Percentiles rank a stretch among this genome's conserved stretches.
These are phyloP conservation scores for Coniosporium tulheliwenetii DNA, from an alignment of 2,329 filamentous ascomycete species.

Conservation along the genomic window DNA sequence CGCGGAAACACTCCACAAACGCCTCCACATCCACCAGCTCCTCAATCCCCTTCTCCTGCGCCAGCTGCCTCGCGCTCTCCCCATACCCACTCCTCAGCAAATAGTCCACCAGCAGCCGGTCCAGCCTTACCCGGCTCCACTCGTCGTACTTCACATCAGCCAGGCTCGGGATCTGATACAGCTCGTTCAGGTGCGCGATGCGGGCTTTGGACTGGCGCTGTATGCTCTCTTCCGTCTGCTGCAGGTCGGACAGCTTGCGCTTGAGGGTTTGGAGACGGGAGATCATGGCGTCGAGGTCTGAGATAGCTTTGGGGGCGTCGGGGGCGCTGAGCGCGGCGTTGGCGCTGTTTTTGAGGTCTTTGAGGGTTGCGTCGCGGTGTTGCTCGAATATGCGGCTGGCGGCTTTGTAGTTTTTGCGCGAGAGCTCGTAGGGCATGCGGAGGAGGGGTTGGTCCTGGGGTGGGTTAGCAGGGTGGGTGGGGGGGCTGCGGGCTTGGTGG, in stretches of 20 bases:
- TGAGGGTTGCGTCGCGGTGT: slow-evolving; percentile 47
- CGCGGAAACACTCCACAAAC: slow-evolving; percentile 66
- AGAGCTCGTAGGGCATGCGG: slow-evolving; percentile 80
- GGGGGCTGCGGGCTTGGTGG: slow-evolving; percentile 15
- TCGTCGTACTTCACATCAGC: slow-evolving; percentile 87
- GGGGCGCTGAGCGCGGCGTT: slow-evolving; percentile 50
- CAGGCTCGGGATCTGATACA: slow-evolving; percentile 65
- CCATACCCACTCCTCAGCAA: slow-evolving; percentile 71
- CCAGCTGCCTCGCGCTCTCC: slow-evolving; percentile 59
- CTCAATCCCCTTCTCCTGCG: slow-evolving; percentile 57
- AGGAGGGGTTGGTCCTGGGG: slow-evolving; percentile 81
- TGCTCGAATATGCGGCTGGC: slow-evolving; percentile 65
- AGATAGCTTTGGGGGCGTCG: slow-evolving; percentile 38
- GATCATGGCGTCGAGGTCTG: slow-evolving; percentile 72
- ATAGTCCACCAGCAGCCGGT: slow-evolving; percentile 84
- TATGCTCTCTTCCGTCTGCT: slow-evolving; percentile 65
- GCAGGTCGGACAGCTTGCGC: slow-evolving; percentile 63
- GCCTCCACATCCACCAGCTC: slow-evolving; percentile 79
- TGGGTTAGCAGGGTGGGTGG: slow-evolving; percentile 2
- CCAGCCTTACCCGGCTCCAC: slow-evolving; percentile 70
- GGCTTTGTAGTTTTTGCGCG: slow-evolving; percentile 85
- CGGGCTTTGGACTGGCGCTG: slow-evolving; percentile 63
- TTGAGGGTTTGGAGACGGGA: slow-evolving; percentile 72
- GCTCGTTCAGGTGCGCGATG: slow-evolving; percentile 63
- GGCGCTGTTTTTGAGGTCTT: slow-evolving; percentile 35